A percentile compares a stretch with the other conserved stretches of the same genome.
These are phyloP conservation scores for Colletotrichum sansevieriae DNA, from an alignment of 2,329 filamentous ascomycete genomes.

Conservation along the genomic window DNA sequence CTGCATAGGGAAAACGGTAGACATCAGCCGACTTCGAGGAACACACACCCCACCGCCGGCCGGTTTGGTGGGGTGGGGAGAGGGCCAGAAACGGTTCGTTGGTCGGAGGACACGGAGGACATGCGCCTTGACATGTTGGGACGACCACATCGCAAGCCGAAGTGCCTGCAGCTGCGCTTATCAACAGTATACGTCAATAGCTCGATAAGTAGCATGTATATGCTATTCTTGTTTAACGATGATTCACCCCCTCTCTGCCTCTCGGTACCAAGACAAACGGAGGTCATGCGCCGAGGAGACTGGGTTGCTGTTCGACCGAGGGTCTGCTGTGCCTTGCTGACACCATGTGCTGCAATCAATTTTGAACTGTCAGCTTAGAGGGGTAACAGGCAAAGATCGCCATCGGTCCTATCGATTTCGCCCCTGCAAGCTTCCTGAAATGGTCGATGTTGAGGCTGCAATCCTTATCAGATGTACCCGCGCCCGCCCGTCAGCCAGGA, in stretches of 20 bases:
- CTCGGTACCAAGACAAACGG: neutral
- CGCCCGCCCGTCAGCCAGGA: neutral
- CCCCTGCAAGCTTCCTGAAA: slow-evolving; percentile 1
- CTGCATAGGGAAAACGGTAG: slow-evolving; percentile 16
- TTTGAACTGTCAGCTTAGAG: slow-evolving; percentile 35
- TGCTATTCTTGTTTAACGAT: slow-evolving; percentile 26
- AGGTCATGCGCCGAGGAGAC: slow-evolving; percentile 33
- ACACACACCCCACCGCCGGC: slow-evolving; percentile 12
- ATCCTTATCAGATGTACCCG: slow-evolving; percentile 12
- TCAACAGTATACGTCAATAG: slow-evolving; percentile 24
- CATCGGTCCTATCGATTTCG: slow-evolving; percentile 13
- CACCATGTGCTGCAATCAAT: slow-evolving; percentile 18
- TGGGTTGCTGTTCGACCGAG: slow-evolving; percentile 27
- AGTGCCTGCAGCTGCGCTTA: slow-evolving; percentile 15
- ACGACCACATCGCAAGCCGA: slow-evolving; percentile 20
- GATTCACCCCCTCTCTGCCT: slow-evolving; percentile 28
- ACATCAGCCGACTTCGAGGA: neutral
- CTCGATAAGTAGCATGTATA: slow-evolving; percentile 9
- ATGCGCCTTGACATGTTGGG: slow-evolving; percentile 21
- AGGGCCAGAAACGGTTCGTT: slow-evolving; percentile 6
- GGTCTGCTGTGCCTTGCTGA: slow-evolving; percentile 30
- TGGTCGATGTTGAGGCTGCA: slow-evolving; percentile 14
- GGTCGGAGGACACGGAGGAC: neutral
- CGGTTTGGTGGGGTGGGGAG: slow-evolving; percentile 15
- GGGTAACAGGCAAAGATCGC: slow-evolving; percentile 22